A percentile compares a stretch with the other conserved stretches of the same genome.
Conservation (phyloP, 2,329 filamentous ascomycete genomes). For the Microdochium nivale region DNA sequence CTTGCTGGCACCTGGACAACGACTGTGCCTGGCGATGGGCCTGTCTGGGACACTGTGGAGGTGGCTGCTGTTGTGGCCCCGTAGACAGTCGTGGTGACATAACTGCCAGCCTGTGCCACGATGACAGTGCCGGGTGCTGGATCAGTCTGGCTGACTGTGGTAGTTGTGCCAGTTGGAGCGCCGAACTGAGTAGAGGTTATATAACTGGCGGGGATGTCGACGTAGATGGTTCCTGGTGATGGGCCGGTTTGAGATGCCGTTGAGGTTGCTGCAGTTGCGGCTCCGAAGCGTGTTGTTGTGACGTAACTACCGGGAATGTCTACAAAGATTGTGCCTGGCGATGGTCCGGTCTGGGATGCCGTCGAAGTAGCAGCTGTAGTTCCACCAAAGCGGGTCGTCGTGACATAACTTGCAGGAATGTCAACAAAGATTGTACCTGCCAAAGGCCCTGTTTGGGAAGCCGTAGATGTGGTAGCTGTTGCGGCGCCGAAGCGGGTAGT, state of each 20-base stretch:
- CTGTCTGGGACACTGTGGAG: background rate
- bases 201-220: background rate
- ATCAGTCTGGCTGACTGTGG: background rate
- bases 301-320: background rate
- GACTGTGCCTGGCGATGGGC: background rate
- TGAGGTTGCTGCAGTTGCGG: background rate
- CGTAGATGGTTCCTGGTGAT: background rate
- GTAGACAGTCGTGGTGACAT: background rate
- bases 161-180: background rate
- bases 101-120: background rate
- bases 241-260: background rate
- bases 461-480: background rate
- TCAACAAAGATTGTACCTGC: background rate
- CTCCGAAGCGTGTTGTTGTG: background rate
- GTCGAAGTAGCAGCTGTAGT: background rate
- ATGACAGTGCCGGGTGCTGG: background rate
- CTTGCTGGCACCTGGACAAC: background rate
- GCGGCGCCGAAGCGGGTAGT: background rate
- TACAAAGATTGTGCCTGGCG: background rate
- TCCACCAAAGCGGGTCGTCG: background rate
- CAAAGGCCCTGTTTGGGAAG: background rate
- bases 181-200: background rate
- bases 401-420: background rate
- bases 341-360: background rate
- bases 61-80: background rate